Evolutionary conservation across 352 stramenopile genomes (phyloP).

Genomic region (Pelagophyceae sp.): DNA sequence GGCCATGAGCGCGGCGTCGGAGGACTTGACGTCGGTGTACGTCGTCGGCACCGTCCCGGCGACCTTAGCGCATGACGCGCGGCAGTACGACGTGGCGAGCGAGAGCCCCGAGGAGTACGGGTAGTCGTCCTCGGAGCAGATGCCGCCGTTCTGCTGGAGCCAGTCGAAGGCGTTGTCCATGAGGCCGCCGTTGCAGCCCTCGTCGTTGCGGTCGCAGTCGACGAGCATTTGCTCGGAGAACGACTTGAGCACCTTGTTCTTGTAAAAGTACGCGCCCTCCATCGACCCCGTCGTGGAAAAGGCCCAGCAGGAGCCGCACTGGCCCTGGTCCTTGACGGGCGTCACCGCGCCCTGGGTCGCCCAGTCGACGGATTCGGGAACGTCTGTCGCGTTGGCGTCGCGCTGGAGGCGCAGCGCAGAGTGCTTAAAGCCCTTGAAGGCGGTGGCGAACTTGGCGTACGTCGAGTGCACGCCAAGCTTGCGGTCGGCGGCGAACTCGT

Average conservation of each 20-base stretch:
- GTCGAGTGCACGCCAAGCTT: too few species aligned
- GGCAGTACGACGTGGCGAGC: conserved; percentile 30
- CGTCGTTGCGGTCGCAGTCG: conserved; percentile 56
- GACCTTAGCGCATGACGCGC: conserved; percentile 47
- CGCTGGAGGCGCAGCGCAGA: too few species aligned
- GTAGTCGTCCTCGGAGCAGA: conserved; percentile 90
- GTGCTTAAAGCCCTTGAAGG: too few species aligned
- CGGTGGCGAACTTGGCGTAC: too few species aligned
- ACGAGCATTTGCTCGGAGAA: conserved; percentile 93
- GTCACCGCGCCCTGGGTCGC: conserved; percentile 91
- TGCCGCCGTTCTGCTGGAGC: conserved; percentile 74
- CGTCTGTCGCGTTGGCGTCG: too few species aligned
- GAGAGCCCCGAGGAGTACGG: conserved; percentile 77
- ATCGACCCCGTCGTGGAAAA: conserved; percentile 78
- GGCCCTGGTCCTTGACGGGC: conserved; percentile 79
- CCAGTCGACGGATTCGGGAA: too few species aligned
- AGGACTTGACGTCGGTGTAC: conserved; percentile 70
- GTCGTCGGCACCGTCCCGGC: conserved; percentile 72
- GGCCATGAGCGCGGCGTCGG: conserved; percentile 65
- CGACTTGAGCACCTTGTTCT: conserved; percentile 67
- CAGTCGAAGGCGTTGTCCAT: conserved; percentile 96
- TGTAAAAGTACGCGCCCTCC: conserved; percentile 77
- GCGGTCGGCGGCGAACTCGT: too few species aligned
- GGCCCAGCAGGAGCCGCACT: conserved; percentile 81
- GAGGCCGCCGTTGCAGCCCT: conserved; percentile 90